Evolutionary conservation across 2,329 filamentous ascomycete genomes (phyloP).

Genomic region (Passalora sequoiae): DNA sequence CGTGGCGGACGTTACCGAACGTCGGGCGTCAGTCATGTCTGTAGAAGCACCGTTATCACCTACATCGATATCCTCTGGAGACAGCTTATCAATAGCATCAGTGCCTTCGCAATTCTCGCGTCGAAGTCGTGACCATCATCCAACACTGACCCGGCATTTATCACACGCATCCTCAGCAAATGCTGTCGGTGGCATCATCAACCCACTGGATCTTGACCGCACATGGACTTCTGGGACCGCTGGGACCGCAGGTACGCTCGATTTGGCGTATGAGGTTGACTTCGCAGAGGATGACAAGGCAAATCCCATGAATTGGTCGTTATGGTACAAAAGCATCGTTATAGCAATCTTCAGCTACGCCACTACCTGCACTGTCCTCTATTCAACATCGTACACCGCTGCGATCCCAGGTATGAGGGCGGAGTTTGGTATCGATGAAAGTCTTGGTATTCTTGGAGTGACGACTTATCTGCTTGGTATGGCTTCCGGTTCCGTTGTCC

Average conservation of each 20-base stretch:
- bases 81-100: slow-evolving; percentile 22
- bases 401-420: slow-evolving; percentile 59
- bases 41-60: slow-evolving; percentile 26
- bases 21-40: slow-evolving; percentile 24
- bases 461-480: slow-evolving; percentile 75
- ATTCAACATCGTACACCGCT: slow-evolving; percentile 74
- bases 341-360: slow-evolving; percentile 54
- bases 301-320: slow-evolving; percentile 65
- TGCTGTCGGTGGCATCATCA: slow-evolving; percentile 28
- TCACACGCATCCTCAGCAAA: slow-evolving; percentile 28
- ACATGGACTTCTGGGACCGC: slow-evolving; percentile 20
- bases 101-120: slow-evolving; percentile 16
- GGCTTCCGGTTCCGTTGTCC: slow-evolving; percentile 63
- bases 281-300: slow-evolving; percentile 59
- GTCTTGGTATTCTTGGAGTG: slow-evolving; percentile 66
- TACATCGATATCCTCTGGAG: slow-evolving; percentile 19
- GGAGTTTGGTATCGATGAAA: slow-evolving; percentile 59
- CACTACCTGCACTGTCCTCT: slow-evolving; percentile 55
- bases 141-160: slow-evolving; percentile 24
- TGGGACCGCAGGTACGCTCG: slow-evolving; percentile 20
- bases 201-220: slow-evolving; percentile 16
- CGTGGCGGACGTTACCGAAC: slow-evolving; percentile 7
- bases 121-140: slow-evolving; percentile 22
- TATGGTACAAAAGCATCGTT: slow-evolving; percentile 53
- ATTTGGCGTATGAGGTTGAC: slow-evolving; percentile 66